Evolutionary conservation across 257 asterid species (phyloP), one percentile per base, ranked within the genome.

Genomic region (Lycium ferocissimum): DNA sequence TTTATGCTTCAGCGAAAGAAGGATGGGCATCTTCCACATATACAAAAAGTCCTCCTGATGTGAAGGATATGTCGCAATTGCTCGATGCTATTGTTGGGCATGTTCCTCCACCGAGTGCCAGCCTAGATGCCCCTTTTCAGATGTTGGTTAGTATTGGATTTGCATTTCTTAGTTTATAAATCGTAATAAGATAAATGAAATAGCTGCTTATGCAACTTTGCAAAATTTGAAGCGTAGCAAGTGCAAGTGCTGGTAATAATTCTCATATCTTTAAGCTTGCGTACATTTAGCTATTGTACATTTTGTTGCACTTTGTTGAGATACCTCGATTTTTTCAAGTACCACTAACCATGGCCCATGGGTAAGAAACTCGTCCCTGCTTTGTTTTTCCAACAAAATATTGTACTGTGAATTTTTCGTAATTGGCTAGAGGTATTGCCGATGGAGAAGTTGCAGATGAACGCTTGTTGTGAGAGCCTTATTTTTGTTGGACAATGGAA

Each of bases 1-100:
- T 97, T 63, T 97, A 97, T 89, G 98, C 98, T 38, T 97, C 99
- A 85, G 99, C 99, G 47, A 97, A 97, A 88, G 98, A 97, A 94
- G 99, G 99, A 80, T 97, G 99, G 99, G 98, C 99, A 80, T 97
- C 98, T 38, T 80, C 96, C 67, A 89, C 91, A 61, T 97, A 93
- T 70, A 97, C 98, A 62, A 97, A 97, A 92, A 89, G 88, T 85
- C 99, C 99, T 26, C 85, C 91, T 83, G 95, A 95, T 84, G 91
- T 87, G 26, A 95, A 88, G 89, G 93, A 95, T 88, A 97, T 97
- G 99, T 90, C 99, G 26, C 92, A 91, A 67, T 91, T 97, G 92
- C 98, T 97, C 66, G 97, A 97, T 90, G 95, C 99, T 80, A 89
- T 97, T 65, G 81, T 93, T 71, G 89, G 89, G 70, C 96, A 97